These are phyloP conservation scores for Miscanthus lutarioriparius DNA, from an alignment of 176 grass and related monocot species.

Conservation along the genomic window DNA sequence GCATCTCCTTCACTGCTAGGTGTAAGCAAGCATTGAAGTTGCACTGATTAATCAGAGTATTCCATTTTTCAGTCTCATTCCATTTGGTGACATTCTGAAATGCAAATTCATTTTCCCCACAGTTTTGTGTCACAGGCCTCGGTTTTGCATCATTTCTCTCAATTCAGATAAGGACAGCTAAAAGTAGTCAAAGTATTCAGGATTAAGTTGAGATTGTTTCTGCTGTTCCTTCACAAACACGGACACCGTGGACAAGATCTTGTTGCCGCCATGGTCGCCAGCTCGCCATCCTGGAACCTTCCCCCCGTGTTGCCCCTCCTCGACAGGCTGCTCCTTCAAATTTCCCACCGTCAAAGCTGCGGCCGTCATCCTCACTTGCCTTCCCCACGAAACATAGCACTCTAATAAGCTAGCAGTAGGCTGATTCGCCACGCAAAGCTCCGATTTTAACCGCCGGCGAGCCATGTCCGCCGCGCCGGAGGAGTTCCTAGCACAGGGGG, in stretches of 20 bases:
- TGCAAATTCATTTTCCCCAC: not conserved
- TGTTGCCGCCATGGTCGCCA: not conserved
- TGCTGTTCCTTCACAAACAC: not conserved
- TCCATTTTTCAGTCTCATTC: not conserved
- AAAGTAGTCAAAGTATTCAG: not conserved
- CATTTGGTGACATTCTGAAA: not conserved
- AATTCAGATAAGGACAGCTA: not conserved
- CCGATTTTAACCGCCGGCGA: not conserved
- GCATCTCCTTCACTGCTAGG: not conserved
- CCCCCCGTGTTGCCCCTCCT: not conserved
- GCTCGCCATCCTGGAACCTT: not conserved
- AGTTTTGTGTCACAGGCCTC: not conserved
- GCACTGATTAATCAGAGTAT: not conserved
- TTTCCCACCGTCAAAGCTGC: not conserved
- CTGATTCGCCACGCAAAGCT: not conserved
- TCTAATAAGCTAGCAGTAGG: not conserved
- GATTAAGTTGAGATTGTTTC: not conserved
- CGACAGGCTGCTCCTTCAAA: not conserved
- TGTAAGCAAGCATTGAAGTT: not conserved
- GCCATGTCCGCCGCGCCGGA: slow-evolving; percentile 19
- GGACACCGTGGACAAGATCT: not conserved
- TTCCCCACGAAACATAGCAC: not conserved
- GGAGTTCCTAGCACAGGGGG: not conserved
- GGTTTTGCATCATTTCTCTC: not conserved
- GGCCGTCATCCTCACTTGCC: not conserved